Evolutionary conservation across 441 rosid genomes (phyloP), one percentile per base, ranked within the genome.

Genomic region (Erysimum pusillum): DNA sequence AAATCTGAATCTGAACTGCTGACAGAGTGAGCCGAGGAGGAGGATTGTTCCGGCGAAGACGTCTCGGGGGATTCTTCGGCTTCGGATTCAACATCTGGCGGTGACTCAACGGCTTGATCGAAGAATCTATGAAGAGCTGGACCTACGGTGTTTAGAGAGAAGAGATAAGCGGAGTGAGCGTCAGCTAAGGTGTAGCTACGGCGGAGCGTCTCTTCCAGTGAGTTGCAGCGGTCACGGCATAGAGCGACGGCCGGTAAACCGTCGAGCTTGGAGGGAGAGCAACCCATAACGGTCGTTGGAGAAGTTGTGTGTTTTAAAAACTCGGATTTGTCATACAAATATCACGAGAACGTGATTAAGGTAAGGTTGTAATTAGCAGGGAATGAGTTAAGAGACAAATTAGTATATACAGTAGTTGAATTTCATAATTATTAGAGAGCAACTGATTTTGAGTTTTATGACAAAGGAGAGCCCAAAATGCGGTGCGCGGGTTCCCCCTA

Each of bases 171-270:
- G 9, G 73, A 34, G 84, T 92, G 98, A 6, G 93, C 87, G 28
- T 90, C 87, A 62, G 97, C 88, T 5, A 94, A 74, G 13, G 85
- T 81, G 72, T 86, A 92, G 62, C 98, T 84, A 14, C 86, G 89
- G 9, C 75, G 83, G 48, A 94, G 89, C 1, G 98, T 96, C 5
- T 86, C 88, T 42, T 88, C 90, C 1, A 94, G 86, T 71, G 73
- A 86, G 60, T 44, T 38, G 79, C 93, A 91, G 13, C 98, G 90
- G 54, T 91, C 88, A 5, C 90, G 87, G 83, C 98, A 92, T 0
- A 94, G 82, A 42, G 87, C 74, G 48, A 94, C 91, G 66, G 94
- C 96, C 14, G 96, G 97, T 10, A 91, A 86, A 71, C 85, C 83
- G 81, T 92, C 92, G 69, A 87, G 85, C 81, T 88, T 92, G 0